Evolutionary conservation across 768 basidiomycete genomes (phyloP), one percentile per base, ranked within the genome.

Genomic region (Amanita pallidorosea): DNA sequence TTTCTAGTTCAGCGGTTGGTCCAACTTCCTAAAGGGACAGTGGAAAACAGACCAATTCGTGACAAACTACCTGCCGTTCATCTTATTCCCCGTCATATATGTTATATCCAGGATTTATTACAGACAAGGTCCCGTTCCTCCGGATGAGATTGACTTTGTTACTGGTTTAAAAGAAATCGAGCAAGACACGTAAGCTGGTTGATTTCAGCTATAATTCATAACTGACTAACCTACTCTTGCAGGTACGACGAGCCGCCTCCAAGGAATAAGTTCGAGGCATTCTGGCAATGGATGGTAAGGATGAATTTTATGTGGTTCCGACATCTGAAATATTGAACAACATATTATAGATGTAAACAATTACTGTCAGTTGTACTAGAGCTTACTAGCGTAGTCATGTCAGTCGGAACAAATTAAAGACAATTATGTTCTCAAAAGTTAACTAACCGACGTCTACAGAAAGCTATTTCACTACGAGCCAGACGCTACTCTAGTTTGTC

Each of bases 111-210:
- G 77, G 59, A 54, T 84, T 36, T 74, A 70, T 61, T 77, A 71
- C 51, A 75, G 72, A 59, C 66, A 68, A 38, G 69, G 70, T 17
- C 56, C 70, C 23, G 68, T 81, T 40, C 61, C 66, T 31, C 55
- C 81, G 0, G 60, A 73, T 18, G 80, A 94, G 33, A 93, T 97
- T 88, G 94, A 96, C 67, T 93, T 94, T 61, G 67, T 81, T 38
- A 72, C 75, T 5, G 78, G 83, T 53, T 70, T 87, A 49, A 80
- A 75, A 33, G 77, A 83, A 60, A 81, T 88, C 41, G 82, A 83
- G 59, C 82, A 83, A 0, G 81, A 78, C 2, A 74, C 71, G 72
- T 77, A 57, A 54, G 73, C 67, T 23, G 5, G 8, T 5, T 20
- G 53, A 35, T 4, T 12, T 36, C 43, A 12, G 18, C 44, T 11